Conservation (phyloP, 2,329 filamentous ascomycete species). For the Botrytis byssoidea region DNA sequence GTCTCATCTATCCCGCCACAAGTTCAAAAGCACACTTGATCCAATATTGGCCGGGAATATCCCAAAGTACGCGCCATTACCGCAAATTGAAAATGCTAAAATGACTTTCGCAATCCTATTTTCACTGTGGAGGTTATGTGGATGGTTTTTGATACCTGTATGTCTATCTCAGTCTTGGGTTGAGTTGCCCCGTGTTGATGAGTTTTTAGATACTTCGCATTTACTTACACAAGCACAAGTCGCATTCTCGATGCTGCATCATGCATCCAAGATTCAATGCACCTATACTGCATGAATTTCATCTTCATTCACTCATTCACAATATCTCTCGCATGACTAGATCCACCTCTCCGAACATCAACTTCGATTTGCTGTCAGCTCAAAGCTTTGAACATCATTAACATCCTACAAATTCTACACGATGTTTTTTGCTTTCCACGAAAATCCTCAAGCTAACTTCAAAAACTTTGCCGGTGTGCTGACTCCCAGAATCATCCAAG, state of each 20-base stretch:
- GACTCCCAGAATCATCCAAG: constrained; percentile 41
- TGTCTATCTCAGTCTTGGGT: neutral
- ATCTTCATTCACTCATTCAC: no score
- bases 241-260: neutral
- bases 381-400: neutral
- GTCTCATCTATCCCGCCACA: neutral
- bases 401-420: no score
- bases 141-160: neutral
- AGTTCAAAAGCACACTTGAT: neutral
- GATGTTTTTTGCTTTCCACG: neutral
- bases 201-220: neutral
- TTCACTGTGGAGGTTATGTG: no score
- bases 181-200: neutral
- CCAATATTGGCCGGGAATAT: neutral
- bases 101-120: no score
- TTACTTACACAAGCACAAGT: neutral
- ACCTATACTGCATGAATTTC: neutral
- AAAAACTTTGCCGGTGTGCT: no score
- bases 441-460: neutral
- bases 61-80: no score
- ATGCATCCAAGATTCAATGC: neutral
- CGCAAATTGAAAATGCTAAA: rapidly evolving
- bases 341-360: neutral
- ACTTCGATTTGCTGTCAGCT: neutral
- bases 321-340: neutral